These are phyloP conservation scores for Calonectria crousiana DNA, from an alignment of 2,329 filamentous ascomycete genomes.

Conservation along the genomic window DNA sequence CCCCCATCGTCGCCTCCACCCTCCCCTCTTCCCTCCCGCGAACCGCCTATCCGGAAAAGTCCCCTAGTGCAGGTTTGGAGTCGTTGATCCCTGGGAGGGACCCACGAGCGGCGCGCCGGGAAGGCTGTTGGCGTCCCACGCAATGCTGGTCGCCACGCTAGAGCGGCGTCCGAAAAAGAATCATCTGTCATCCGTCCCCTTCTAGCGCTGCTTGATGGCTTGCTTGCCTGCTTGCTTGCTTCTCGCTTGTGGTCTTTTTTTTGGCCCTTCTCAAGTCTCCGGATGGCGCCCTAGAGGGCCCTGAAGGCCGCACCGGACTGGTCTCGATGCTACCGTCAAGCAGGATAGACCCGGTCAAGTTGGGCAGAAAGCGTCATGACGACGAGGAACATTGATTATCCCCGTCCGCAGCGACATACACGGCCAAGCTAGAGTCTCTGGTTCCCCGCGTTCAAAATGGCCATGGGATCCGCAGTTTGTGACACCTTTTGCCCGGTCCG, in stretches of 20 bases:
- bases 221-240: background rate
- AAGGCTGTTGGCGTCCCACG: background rate
- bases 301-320: background rate
- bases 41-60: background rate
- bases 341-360: background rate
- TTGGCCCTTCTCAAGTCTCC: background rate
- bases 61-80: background rate
- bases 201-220: background rate
- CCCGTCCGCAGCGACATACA: background rate
- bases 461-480: background rate
- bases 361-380: background rate
- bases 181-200: background rate
- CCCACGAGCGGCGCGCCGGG: background rate
- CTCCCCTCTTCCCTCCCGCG: background rate
- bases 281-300: background rate
- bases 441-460: conserved; percentile 5
- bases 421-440: too few species aligned
- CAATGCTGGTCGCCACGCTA: background rate
- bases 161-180: background rate
- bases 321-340: background rate
- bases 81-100: background rate
- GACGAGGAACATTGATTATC: background rate
- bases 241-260: background rate
- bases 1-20: background rate
- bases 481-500: background rate